Evolutionary conservation across 1,139 yeast genomes (phyloP).

Genomic region (Spencermartinsiella ligniputridi): DNA sequence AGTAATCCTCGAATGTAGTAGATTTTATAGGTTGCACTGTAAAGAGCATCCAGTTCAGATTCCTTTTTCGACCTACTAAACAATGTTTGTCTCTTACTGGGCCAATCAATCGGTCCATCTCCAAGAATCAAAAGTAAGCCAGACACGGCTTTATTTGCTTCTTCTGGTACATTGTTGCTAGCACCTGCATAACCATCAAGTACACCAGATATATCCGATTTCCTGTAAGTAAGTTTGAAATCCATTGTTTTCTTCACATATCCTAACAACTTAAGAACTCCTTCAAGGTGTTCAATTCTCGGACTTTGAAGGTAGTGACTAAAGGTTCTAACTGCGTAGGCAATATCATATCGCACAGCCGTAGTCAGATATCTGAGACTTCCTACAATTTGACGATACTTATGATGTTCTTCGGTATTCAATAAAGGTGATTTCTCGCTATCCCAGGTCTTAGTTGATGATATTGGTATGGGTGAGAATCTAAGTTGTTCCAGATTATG

Average conservation of each 20-base stretch:
- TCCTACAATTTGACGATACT: slow-evolving; percentile 4
- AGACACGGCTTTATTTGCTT: slow-evolving; percentile 1
- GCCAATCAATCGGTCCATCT: slow-evolving; percentile 6
- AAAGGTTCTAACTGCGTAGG: slow-evolving; percentile 4
- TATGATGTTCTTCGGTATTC: not conserved
- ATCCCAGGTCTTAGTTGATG: not conserved
- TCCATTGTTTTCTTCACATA: slow-evolving; percentile 3
- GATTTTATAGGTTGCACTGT: not conserved
- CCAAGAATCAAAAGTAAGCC: slow-evolving; percentile 4
- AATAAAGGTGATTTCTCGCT: not conserved
- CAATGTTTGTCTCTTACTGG: slow-evolving; percentile 7
- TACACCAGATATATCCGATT: not conserved
- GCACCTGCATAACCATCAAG: slow-evolving; percentile 6
- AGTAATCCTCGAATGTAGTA: not conserved
- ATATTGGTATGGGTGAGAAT: not conserved
- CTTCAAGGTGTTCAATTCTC: slow-evolving; percentile 1
- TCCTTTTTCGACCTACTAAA: slow-evolving; percentile 4
- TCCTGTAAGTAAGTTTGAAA: not conserved
- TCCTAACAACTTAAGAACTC: slow-evolving; percentile 3
- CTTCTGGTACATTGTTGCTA: slow-evolving; percentile 4
- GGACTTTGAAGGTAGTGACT: slow-evolving; percentile 6
- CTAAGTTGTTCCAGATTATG: not conserved
- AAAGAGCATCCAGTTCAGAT: slow-evolving; percentile 4
- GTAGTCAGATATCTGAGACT: slow-evolving; percentile 7
- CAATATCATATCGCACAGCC: slow-evolving; percentile 4